These are phyloP conservation scores for Boletus fagicola DNA, from an alignment of 768 basidiomycete genomes.

Conservation along the genomic window DNA sequence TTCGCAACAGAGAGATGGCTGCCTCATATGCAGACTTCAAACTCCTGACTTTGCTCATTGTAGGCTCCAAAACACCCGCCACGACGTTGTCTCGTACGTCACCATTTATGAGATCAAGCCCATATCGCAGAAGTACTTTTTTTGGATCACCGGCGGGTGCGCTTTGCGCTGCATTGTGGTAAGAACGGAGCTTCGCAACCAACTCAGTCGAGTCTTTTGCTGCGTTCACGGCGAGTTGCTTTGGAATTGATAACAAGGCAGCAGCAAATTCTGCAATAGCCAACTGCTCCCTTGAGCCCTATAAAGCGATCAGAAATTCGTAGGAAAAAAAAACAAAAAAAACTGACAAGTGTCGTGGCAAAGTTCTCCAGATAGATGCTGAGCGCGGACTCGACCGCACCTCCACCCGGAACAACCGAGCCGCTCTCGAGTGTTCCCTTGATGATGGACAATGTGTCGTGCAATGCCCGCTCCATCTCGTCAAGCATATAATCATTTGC, in stretches of 20 bases:
- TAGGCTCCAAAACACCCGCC: constrained; percentile 94
- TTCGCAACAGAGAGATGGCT: constrained; percentile 89
- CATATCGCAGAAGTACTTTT: constrained; percentile 86
- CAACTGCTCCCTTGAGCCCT: constrained; percentile 98
- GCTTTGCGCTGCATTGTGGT: constrained; percentile 95
- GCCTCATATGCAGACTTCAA: constrained; percentile 97
- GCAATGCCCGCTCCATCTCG: constrained; percentile 97
- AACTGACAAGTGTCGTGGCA: constrained; percentile 88
- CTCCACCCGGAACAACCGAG: constrained; percentile 93
- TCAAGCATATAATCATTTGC: constrained; percentile 99
- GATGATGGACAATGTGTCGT: constrained; percentile 92
- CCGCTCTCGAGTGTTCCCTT: constrained; percentile 98
- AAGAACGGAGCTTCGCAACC: constrained; percentile 93
- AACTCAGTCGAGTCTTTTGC: constrained; percentile 98
- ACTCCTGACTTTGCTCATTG: constrained; percentile 95
- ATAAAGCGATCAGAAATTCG: constrained; percentile 11
- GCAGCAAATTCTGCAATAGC: constrained; percentile 99
- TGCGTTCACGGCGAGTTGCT: constrained; percentile 95
- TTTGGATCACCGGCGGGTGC: constrained; percentile 89
- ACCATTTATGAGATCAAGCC: constrained; percentile 91
- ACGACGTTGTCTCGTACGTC: constrained; percentile 92
- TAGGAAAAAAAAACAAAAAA: neutral
- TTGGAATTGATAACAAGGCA: constrained; percentile 91
- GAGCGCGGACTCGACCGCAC: constrained; percentile 94
- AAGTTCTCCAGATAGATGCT: constrained; percentile 99